phyloP scores from a whole-genome alignment of 768 basidiomycete genomes.

The Boletus subcaerulescens region DNA sequence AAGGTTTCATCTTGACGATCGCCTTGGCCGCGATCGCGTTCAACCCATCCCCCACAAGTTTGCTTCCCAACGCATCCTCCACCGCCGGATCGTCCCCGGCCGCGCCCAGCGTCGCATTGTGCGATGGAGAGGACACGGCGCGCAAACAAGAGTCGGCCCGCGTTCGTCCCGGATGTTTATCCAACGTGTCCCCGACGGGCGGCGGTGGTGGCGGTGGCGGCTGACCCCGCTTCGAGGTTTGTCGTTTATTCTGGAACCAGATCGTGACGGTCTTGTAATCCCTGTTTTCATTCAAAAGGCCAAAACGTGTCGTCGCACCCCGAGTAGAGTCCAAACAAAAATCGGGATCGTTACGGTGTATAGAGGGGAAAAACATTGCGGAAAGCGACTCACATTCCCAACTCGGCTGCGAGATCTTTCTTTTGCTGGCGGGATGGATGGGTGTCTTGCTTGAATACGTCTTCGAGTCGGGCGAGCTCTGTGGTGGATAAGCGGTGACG shows the following conservation, averaged over 20 bases:
- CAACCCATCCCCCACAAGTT: neutral
- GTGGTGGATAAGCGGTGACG: conserved; percentile 38
- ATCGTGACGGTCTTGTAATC: conserved; percentile 54
- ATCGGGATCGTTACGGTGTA: too few species aligned
- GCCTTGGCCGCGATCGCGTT: conserved; percentile 11
- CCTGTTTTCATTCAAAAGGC: conserved; percentile 29
- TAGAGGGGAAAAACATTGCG: too few species aligned
- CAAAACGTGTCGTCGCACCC: too few species aligned
- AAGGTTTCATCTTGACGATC: conserved; percentile 22
- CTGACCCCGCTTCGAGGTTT: conserved; percentile 41
- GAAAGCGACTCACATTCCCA: conserved; percentile 25
- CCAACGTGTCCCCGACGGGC: neutral
- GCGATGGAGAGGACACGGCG: conserved; percentile 30
- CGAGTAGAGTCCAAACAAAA: too few species aligned
- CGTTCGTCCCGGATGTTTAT: neutral
- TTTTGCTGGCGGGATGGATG: conserved; percentile 32
- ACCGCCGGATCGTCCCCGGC: neutral
- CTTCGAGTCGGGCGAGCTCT: conserved; percentile 29
- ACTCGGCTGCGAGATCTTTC: conserved; percentile 25
- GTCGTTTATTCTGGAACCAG: conserved; percentile 83
- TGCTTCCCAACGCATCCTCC: neutral
- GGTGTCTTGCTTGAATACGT: conserved; percentile 25
- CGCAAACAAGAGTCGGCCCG: conserved; percentile 22
- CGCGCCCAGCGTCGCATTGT: conserved; percentile 23
- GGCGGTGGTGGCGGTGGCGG: neutral